Evolutionary conservation across 2,329 filamentous ascomycete species (phyloP), one percentile per base, ranked within the genome.

Genomic region (Phoma sp.): DNA sequence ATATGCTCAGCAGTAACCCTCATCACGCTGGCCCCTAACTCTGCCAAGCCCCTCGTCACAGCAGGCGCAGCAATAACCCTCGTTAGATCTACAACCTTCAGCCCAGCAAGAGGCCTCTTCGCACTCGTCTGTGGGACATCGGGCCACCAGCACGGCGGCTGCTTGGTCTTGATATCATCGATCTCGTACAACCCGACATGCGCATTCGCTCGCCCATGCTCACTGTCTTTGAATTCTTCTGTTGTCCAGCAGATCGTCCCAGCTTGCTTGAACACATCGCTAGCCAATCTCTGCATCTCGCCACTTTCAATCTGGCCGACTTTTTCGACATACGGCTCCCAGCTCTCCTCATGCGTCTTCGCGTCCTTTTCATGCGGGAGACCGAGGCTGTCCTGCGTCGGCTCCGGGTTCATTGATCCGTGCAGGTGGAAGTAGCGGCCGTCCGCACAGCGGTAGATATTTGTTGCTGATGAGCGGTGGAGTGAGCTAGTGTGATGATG

Each of bases 11-110:
- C 69, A 0, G 78, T 79, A 12, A 82, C 66, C 7, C 78, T 65
- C 74, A 82, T 75, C 1, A 82, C 78, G 33, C 74, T 77, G 0
- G 81, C 81, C 0, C 81, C 81, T 6, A 78, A 62, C 46, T 80
- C 78, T 0, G 79, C 80, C 0, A 82, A 69, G 0, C 69, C 69
- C 4, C 77, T 69, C 1, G 74, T 70, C 12, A 82, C 73, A 3
- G 76, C 66, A 1, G 81, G 81, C 0, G 74, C 80, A 6, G 81
- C 80, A 55, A 83, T 82, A 26, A 82, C 72, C 3, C 81, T 69
- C 7, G 76, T 77, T 4, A 82, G 61, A 49, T 85, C 83, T 7
- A 85, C 67, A 1, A 85, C 77, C 42, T 79, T 80, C 30, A 83
- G 65, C 0, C 81, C 80, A 1, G 77, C 77, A 0, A 83, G 75